Percentiles rank a stretch among this genome's conserved stretches.
Conservation (phyloP, 352 stramenopile genomes). For the Globisporangium radiosum region DNA sequence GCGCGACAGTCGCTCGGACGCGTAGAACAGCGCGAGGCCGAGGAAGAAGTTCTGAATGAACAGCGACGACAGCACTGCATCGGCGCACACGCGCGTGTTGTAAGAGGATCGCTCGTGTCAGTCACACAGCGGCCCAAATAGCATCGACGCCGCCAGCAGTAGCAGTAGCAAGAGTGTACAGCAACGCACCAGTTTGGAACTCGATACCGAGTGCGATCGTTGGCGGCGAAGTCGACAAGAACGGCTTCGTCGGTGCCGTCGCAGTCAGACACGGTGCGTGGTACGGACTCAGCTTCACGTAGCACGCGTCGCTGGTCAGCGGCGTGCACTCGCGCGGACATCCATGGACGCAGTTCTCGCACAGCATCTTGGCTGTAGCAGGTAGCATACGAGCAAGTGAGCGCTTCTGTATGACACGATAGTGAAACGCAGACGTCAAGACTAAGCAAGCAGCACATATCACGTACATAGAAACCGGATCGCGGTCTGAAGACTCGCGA, state of each 20-base stretch:
- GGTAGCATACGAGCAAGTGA: conserved; percentile 1
- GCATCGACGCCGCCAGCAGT: background rate
- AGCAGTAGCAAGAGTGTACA: no score
- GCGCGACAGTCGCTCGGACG: conserved; percentile 50
- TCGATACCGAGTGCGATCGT: conserved; percentile 40
- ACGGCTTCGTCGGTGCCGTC: conserved; percentile 37
- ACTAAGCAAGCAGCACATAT: background rate
- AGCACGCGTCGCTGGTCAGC: conserved; percentile 25
- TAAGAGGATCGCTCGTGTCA: no score
- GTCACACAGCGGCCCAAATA: no score
- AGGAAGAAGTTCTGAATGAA: conserved; percentile 75
- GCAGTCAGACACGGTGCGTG: conserved; percentile 78
- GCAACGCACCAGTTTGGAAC: conserved; percentile 66
- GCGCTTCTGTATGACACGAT: background rate
- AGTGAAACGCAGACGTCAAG: background rate
- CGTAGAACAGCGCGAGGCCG: conserved; percentile 64
- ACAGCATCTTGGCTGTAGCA: conserved; percentile 43
- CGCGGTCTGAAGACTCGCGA: conserved; percentile 32
- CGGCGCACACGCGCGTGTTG: no score
- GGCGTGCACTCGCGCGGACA: conserved; percentile 50
- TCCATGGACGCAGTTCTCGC: conserved; percentile 64
- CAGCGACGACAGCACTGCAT: conserved; percentile 51
- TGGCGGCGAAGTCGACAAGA: conserved; percentile 41
- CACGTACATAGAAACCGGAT: conserved; percentile 42
- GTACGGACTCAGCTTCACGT: conserved; percentile 68